These are phyloP conservation scores for Pseudovirgaria hyperparasitica DNA, from an alignment of 2,329 filamentous ascomycete genomes.

Conservation along the genomic window DNA sequence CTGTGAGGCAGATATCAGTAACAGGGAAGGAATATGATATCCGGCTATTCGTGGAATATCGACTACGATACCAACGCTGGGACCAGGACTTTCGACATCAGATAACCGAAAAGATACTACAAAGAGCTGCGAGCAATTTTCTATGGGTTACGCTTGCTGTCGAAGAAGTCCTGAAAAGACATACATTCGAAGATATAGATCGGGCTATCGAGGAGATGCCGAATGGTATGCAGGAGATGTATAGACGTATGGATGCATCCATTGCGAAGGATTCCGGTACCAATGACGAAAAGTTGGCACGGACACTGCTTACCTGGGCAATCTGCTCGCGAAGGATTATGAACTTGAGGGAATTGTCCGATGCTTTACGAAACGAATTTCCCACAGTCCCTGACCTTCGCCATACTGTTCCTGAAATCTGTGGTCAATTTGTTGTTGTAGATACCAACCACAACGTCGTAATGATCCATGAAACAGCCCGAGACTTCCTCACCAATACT, in stretches of 20 bases:
- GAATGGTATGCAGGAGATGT: background rate
- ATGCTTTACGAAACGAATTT: background rate
- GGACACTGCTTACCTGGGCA: background rate
- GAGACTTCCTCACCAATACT: background rate
- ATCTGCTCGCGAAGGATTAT: constrained; percentile 1
- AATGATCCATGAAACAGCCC: constrained; percentile 1
- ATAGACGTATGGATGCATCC: background rate
- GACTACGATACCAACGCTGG: background rate
- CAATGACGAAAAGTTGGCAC: background rate
- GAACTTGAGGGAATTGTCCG: background rate
- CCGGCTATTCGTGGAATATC: background rate
- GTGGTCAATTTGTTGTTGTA: constrained; percentile 1
- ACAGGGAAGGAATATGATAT: background rate
- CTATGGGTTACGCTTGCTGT: constrained; percentile 2
- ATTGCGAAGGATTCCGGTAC: background rate
- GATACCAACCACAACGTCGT: background rate
- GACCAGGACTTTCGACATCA: background rate
- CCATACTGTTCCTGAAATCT: background rate
- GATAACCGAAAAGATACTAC: constrained; percentile 1
- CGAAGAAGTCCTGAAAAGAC: background rate
- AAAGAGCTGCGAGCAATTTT: constrained; percentile 1
- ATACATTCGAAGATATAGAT: constrained; percentile 1
- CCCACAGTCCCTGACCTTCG: constrained; percentile 1
- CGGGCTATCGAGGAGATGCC: constrained; percentile 1
- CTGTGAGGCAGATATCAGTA: background rate